phyloP scores from a whole-genome alignment of 805 yeast genomes.

The Candida schatavii region DNA sequence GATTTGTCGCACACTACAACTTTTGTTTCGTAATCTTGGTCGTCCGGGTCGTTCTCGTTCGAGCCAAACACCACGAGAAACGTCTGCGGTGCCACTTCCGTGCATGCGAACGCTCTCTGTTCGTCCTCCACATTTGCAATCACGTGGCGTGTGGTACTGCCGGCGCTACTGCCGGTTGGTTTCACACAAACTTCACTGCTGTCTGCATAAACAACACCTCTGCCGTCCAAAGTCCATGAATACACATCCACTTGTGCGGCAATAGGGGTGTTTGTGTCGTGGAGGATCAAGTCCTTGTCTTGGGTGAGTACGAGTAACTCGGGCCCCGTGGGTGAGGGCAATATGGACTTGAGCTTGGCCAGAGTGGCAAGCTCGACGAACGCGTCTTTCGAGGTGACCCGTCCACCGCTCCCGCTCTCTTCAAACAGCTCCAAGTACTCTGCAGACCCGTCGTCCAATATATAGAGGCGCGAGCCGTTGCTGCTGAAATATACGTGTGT shows the following conservation, averaged over 20 bases:
- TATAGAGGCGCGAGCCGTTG: conserved; percentile 26
- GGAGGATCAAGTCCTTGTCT: not conserved
- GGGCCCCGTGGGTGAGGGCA: not conserved
- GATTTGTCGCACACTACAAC: not conserved
- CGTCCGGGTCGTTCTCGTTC: conserved; percentile 24
- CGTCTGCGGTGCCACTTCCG: conserved; percentile 6
- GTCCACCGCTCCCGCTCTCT: no score
- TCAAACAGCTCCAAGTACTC: conserved; percentile 7
- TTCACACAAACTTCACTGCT: conserved; percentile 14
- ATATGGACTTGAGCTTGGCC: not conserved
- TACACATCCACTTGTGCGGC: conserved; percentile 6
- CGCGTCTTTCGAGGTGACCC: not conserved
- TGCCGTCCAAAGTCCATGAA: conserved; percentile 16
- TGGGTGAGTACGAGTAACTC: not conserved
- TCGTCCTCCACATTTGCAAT: conserved; percentile 15
- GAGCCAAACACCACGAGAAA: conserved; percentile 26
- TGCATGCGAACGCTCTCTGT: conserved; percentile 12
- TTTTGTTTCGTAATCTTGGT: conserved; percentile 23
- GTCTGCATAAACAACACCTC: conserved; percentile 19
- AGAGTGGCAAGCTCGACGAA: not conserved
- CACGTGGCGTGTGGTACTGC: conserved; percentile 7
- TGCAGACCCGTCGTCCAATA: conserved; percentile 20
- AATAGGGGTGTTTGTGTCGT: not conserved
- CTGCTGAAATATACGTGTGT: conserved; percentile 25
- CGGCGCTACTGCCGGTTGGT: conserved; percentile 6